Evolutionary conservation across 331 rosid species (phyloP), one percentile per base, ranked within the genome.

Genomic region (Prunus yedoensis): DNA sequence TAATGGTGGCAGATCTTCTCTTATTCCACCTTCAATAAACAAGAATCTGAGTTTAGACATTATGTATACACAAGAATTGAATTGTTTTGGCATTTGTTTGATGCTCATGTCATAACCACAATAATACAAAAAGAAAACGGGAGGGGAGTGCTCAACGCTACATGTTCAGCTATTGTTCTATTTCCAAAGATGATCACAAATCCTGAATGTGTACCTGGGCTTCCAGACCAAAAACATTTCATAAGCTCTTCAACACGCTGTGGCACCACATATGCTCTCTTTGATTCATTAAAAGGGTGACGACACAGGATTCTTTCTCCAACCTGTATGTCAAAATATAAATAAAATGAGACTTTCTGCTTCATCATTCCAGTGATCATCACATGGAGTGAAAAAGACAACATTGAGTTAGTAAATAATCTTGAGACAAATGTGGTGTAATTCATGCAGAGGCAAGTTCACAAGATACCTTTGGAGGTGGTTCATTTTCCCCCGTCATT

Each of bases 201-300:
- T 59, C 73, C n/a, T n/a, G 32, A 41, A 76, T 66, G 73, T 84
- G 45, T 81, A 95, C 99, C 97, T 84, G 97, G 79, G 47, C 27
- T 85, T 43, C 96, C 99, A 13, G 88, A 85, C 97, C 98, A 92
- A 78, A 88, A 95, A 78, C 99, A 95, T 84, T 84, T 89, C 71
- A 92, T 82, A 67, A 95, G 99, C 87, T 92, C 98, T 86, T 92
- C 98, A 67, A 92, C 94, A 41, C 64, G 86, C 84, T 92, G 98
- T 16, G 99, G 99, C 87, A 95, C 98, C 75, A 95, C 99, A 47
- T 88, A 95, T 49, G 99, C 99, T 84, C 99, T 89, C 82, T 95
- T 95, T 57, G 99, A 95, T 84, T 95, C 99, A 76, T 89, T 93
- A 66, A 95, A 95, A 50, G 99, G 99, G 85, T 95, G 99, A 73